These are phyloP conservation scores for Quercus berberidifolia DNA, from an alignment of 306 rosid species.

Conservation along the genomic window DNA sequence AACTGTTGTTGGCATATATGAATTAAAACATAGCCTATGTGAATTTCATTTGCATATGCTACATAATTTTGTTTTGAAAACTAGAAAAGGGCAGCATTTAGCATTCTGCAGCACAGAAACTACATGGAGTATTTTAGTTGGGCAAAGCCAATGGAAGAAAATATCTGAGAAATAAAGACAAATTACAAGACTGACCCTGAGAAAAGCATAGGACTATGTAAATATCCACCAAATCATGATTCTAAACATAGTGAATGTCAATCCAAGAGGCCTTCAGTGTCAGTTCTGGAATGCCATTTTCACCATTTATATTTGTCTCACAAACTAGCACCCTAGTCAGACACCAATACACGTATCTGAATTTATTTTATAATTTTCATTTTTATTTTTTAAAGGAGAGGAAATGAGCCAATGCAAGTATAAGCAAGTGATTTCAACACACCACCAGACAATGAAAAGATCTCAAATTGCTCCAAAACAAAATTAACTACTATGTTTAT, in stretches of 20 bases:
- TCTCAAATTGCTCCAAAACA: not conserved
- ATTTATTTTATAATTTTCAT: not conserved
- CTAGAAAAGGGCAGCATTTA: not conserved
- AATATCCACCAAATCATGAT: not conserved
- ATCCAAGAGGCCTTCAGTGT: not conserved
- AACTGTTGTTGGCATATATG: too few species aligned
- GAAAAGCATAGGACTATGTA: not conserved
- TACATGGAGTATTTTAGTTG: not conserved
- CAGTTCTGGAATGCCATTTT: not conserved
- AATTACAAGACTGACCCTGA: not conserved
- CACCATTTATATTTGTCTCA: not conserved
- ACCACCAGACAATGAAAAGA: not conserved
- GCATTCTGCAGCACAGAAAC: not conserved
- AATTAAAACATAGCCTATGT: not conserved
- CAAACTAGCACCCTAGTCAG: not conserved
- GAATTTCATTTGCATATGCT: slow-evolving; percentile 16
- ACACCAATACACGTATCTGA: not conserved
- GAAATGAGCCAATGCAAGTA: not conserved
- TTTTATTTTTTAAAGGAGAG: not conserved
- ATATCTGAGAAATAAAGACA: not conserved
- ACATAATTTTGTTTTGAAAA: slow-evolving; percentile 2
- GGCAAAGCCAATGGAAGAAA: not conserved
- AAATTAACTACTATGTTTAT: not conserved
- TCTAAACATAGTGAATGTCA: not conserved
- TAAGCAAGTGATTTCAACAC: not conserved